These are phyloP conservation scores for Polyporus tsugae DNA, from an alignment of 1,284 basidiomycete species.

Conservation along the genomic window DNA sequence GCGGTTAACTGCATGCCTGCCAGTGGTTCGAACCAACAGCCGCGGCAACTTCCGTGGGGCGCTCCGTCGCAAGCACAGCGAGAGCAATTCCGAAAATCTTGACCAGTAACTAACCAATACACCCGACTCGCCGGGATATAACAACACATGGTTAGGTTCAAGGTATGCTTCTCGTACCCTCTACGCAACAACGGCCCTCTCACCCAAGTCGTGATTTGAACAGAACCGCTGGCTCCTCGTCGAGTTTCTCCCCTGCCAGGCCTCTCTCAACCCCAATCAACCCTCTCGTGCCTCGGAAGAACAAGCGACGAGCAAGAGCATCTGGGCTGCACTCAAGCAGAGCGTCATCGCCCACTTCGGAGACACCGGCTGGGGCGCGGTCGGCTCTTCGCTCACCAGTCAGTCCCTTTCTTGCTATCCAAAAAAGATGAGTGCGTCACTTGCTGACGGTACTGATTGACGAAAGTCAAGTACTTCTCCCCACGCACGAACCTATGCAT, in stretches of 20 bases:
- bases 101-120: too few relatives aligned
- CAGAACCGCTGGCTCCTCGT: slow-evolving; percentile 84
- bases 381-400: slow-evolving; percentile 75
- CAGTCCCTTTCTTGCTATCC: slow-evolving; percentile 23
- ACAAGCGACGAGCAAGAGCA: slow-evolving; percentile 56
- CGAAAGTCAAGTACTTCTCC: slow-evolving; percentile 82
- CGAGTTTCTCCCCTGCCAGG: slow-evolving; percentile 75
- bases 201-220: neutral
- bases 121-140: neutral
- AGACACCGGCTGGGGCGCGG: slow-evolving; percentile 81
- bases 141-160: slow-evolving; percentile 64
- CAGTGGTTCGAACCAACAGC: too few relatives aligned
- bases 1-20: too few relatives aligned
- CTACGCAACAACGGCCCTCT: neutral
- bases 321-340: slow-evolving; percentile 73
- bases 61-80: too few relatives aligned
- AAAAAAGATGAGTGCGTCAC: neutral
- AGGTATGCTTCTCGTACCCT: slow-evolving; percentile 41
- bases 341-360: slow-evolving; percentile 79
- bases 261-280: too few relatives aligned
- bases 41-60: too few relatives aligned
- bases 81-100: too few relatives aligned
- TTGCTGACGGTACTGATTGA: neutral
- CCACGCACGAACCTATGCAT: slow-evolving; percentile 81
- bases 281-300: slow-evolving; percentile 3